Evolutionary conservation across 345 rosid genomes (phyloP), one percentile per base, ranked within the genome.

Genomic region (Orychophragmus violaceus): DNA sequence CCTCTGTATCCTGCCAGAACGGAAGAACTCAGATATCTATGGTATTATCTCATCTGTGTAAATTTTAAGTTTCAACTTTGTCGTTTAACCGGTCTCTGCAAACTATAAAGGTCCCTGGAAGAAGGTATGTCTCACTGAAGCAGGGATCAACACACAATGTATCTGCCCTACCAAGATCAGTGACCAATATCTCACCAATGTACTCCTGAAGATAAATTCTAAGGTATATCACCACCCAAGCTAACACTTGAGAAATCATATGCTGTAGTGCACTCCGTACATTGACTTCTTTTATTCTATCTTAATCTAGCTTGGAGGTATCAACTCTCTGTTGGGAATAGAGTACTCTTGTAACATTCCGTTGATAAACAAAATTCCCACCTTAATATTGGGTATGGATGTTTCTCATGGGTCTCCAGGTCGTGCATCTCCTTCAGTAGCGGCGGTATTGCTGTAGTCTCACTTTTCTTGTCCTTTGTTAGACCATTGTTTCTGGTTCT

Each of bases 331-430:
- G 78, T 74, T 94, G 81, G 87, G 75, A 58, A 67, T 85, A 18
- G 97, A 90, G 77, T 74, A 44, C 52, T 71, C 85, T 55, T 49
- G 63, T 19, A 49, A 37, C 37, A 75, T 88, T 9, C 95, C 96
- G 14, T 57, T 84, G 68, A 78, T 94, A 68, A 63, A 73, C 70
- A 79, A 83, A 59, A 71, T 80, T 61, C 99, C 97, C 49, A 90
- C 99, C 25, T 72, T 94, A 78, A 94, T 94, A 71, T 76, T 94
- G 79, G 99, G 99, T 28, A 90, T 94, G 95, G 99, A 88, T 81
- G 95, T 94, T 59, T 90, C 97, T 60, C 99, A 90, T 72, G 95
- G 97, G 24, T 77, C 97, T 66, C 92, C 95, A 72, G 97, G 92
- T 68, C 82, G 60, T 72, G 78, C 90, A 25, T 82, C 75, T 57